A percentile compares a stretch with the other conserved stretches of the same genome.
Evolutionary conservation across 2,329 filamentous ascomycete species (phyloP).

Genomic region (Fusarium annulatum): DNA sequence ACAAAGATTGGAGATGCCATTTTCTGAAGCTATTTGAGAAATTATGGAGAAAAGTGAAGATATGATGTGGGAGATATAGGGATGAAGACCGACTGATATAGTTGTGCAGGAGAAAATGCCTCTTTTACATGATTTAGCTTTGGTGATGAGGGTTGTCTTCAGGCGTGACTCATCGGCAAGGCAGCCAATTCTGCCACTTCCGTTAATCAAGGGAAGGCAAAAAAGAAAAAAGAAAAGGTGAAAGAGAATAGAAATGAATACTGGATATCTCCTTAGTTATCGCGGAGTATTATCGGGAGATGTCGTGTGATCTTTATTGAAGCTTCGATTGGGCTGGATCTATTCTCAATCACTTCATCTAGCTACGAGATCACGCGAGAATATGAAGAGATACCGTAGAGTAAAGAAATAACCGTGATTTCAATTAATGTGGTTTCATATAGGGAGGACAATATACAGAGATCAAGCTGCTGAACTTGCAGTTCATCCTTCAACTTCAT

Average conservation of each 20-base stretch:
- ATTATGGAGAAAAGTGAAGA: accelerated
- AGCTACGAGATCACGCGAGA: not conserved
- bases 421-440: accelerated
- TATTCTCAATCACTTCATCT: too few relatives aligned
- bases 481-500: not conserved
- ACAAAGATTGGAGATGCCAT: constrained; percentile 24
- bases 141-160: too few relatives aligned
- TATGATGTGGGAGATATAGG: accelerated
- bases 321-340: too few relatives aligned
- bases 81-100: not conserved
- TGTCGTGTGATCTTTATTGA: not conserved
- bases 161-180: constrained; percentile 5
- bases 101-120: not conserved
- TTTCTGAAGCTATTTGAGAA: not conserved
- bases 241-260: accelerated
- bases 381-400: accelerated
- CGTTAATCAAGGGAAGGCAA: not conserved
- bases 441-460: too few relatives aligned
- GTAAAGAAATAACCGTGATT: accelerated
- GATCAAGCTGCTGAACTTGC: too few relatives aligned
- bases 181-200: not conserved
- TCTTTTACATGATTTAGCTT: not conserved
- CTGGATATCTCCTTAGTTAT: not conserved
- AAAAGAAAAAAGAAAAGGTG: accelerated
- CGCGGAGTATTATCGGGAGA: accelerated